Base-by-base conservation (phyloP, 2,329 filamentous ascomycete species). In the Penicillium sp. region DNA sequence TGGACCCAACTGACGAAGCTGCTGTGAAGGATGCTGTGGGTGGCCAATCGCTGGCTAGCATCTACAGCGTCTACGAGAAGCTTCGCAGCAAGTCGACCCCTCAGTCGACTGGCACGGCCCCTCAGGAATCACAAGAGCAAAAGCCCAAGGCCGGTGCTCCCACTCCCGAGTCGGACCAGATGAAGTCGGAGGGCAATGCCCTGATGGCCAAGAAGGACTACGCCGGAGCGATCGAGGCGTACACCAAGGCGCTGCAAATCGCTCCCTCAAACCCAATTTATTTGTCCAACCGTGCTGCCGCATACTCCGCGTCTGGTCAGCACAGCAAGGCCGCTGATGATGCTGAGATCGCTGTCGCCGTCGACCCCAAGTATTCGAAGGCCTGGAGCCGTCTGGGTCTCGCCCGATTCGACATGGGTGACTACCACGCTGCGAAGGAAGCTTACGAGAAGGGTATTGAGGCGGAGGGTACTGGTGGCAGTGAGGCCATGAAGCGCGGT, bases 121-220 rank as follows among this genome's bases (percentile, higher is more conserved):
- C 46, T 66, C 72, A 45, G 66, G 13, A 52, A 43, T 72, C 48
- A 66, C 72, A 58, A 64, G 66, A 60, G 35, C 63, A 68, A 12
- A 70, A 64, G 53, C 66, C 59, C 57, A 71, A 64, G 45, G 50
- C 64, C 8, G 58, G 65, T 6, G 54, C 62, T 12, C 61, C 69
- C 42, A 82, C 63, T 25, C 82, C 86, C 58, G 84, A 93, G 63
- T 91, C 91, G 51, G 93, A 98, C 68, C 78, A 79, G 55, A 78
- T 97, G 61, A 98, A 98, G 77, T 85, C 82, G 50, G 82, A 88
- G 65, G 93, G 93, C 60, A 98, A 98, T 73, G 84, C 88, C 46
- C 89, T 91, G 51, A 97, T 98, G 90, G 85, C 88, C 49, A 82
- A 86, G 68, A 96, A 95, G 76, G 89, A 97, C 71, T 96, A 96